phyloP scores from a whole-genome alignment of 1,284 basidiomycete species.

The Athelia sp. region DNA sequence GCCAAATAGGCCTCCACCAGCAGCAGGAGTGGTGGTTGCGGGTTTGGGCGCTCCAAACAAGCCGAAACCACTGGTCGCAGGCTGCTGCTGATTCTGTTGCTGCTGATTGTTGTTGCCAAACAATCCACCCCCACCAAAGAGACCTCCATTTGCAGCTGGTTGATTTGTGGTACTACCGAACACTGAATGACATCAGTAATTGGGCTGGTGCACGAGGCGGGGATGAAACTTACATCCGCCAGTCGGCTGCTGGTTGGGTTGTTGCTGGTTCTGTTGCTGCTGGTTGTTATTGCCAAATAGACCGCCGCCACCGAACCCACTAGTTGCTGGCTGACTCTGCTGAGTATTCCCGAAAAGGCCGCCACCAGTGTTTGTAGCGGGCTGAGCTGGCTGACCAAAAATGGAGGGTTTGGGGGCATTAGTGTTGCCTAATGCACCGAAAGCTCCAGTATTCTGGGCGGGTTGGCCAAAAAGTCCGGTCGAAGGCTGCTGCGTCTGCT shows the following conservation, averaged over 20 bases:
- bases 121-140: constrained; percentile 48
- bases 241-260: constrained; percentile 10
- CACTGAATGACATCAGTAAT: constrained; percentile 19
- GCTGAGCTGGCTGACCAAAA: constrained; percentile 31
- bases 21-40: constrained; percentile 14
- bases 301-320: constrained; percentile 15
- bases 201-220: not conserved
- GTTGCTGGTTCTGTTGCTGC: constrained; percentile 25
- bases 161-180: constrained; percentile 24
- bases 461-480: constrained; percentile 35
- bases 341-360: constrained; percentile 37
- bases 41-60: constrained; percentile 16
- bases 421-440: constrained; percentile 35
- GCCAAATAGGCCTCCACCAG: constrained; percentile 41
- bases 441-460: constrained; percentile 21
- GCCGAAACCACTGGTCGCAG: constrained; percentile 16
- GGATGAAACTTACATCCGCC: constrained; percentile 21
- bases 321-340: constrained; percentile 12
- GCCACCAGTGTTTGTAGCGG: constrained; percentile 16
- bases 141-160: constrained; percentile 23
- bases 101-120: constrained; percentile 29
- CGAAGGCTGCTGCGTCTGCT: constrained; percentile 14
- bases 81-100: constrained; percentile 13
- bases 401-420: constrained; percentile 39
- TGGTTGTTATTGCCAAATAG: constrained; percentile 27